Evolutionary conservation across 306 rosid genomes (phyloP).

Genomic region (Pterocarpus macrocarpus): DNA sequence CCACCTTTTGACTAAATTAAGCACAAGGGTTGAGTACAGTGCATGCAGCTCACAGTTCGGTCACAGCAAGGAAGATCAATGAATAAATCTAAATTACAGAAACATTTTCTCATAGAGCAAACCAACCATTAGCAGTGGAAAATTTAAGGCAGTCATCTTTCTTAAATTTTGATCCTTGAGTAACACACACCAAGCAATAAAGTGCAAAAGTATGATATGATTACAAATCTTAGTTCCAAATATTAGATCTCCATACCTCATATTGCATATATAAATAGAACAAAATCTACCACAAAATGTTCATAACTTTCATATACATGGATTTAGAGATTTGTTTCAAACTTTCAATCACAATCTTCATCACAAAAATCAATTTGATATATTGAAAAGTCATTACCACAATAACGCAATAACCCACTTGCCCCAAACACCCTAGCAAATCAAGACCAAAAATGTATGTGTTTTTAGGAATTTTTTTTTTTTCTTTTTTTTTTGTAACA

Average conservation of each 20-base stretch:
- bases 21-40: neutral
- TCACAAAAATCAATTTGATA: neutral
- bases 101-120: conserved; percentile 6
- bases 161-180: neutral
- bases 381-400: conserved; percentile 2
- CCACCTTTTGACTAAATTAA: neutral
- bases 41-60: conserved; percentile 17
- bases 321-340: neutral
- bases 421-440: neutral
- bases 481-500: neutral
- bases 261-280: neutral
- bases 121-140: conserved; percentile 4
- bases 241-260: neutral
- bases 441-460: neutral
- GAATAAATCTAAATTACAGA: neutral
- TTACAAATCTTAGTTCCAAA: neutral
- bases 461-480: neutral
- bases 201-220: neutral
- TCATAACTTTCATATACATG: neutral
- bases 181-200: neutral
- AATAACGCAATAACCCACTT: neutral
- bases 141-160: neutral
- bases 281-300: conserved; percentile 1
- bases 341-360: neutral
- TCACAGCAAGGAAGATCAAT: conserved; percentile 16